Evolutionary conservation across 495 filamentous ascomycete genomes (phyloP), one percentile per base, ranked within the genome.

Genomic region (Penicillium pulvis): DNA sequence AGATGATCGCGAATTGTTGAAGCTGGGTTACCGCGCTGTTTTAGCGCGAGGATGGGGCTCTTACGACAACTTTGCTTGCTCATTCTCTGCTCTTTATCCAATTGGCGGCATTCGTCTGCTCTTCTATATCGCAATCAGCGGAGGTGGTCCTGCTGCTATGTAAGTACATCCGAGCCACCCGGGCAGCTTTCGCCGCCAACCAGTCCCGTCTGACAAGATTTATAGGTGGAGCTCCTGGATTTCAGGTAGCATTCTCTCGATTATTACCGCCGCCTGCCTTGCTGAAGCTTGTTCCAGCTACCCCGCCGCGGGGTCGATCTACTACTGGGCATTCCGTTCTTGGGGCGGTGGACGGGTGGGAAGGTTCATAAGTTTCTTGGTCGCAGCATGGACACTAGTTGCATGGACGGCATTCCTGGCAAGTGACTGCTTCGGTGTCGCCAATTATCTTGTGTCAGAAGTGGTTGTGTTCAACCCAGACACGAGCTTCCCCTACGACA

Each of bases 261-360:
- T 72, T 55, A 71, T 74, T 53, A 72, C 71, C 26, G 66, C 70
- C 17, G 70, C 68, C 16, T 72, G 68, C 41, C 68, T 74, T 26
- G 71, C 71, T 10, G 71, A 72, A 59, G 71, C 71, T 11, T 74
- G 70, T 39, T 72, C 70, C 19, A 59, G 56, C 41, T 72, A 71
- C 31, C 68, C 71, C 16, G 71, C 68, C 48, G 70, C 71, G 19
- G 71, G 71, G 10, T 74, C 70, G 3, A 73, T 71, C 31, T 74
- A 74, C 64, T 73, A 73, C 61, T 74, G 70, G 68, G 70, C 70
- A n/a, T 73, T 72, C 45, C 60, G 70, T 33, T 74, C 71, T 0
- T 71, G 62, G 68, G 70, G 71, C 20, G 70, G 68, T 53, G 64
- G 66, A 39, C 58, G 60, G 17, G 14, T 71, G 2, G 71, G 68